Evolutionary conservation across 495 filamentous ascomycete genomes (phyloP).

Genomic region (Pyrenopolyporus hunteri): DNA sequence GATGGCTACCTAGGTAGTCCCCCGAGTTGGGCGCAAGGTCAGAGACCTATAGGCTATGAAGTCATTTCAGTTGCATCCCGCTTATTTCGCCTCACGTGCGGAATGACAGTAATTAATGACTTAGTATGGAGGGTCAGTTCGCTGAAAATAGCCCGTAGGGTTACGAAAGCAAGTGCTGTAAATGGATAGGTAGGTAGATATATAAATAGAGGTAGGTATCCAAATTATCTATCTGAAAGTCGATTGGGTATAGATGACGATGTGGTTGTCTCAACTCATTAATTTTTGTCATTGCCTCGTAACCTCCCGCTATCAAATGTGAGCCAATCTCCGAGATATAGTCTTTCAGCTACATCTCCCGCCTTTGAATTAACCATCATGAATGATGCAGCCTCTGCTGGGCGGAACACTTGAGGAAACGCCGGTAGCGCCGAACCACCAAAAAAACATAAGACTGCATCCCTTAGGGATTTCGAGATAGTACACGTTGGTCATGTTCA

Average conservation of each 20-base stretch:
- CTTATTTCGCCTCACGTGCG: conserved; percentile 29
- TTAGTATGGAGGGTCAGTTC: conserved; percentile 2
- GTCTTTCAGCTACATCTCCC: conserved; percentile 5
- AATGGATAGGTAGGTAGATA: conserved; percentile 13
- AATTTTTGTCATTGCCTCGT: conserved; percentile 37
- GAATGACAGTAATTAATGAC: conserved; percentile 1
- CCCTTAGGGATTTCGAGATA: conserved; percentile 20
- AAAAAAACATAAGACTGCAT: conserved; percentile 22
- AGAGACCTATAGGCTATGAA: neutral
- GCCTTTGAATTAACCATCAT: conserved; percentile 21
- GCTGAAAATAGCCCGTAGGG: conserved; percentile 27
- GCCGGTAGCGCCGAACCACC: conserved; percentile 33
- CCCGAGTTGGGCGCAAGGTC: neutral
- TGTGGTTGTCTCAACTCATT: conserved; percentile 23
- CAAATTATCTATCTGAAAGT: conserved; percentile 22
- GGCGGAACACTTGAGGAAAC: conserved; percentile 26
- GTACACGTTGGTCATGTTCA: conserved; percentile 25
- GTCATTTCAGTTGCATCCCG: conserved; percentile 23
- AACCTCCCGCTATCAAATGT: conserved; percentile 23
- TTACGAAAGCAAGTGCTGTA: neutral
- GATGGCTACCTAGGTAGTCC: neutral
- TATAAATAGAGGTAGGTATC: conserved; percentile 35
- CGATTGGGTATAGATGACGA: conserved; percentile 30
- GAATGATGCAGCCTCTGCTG: conserved; percentile 25
- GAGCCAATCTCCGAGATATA: conserved; percentile 32